These are phyloP conservation scores for Pythium aristosporum DNA, from an alignment of 352 stramenopile species.

Conservation along the genomic window DNA sequence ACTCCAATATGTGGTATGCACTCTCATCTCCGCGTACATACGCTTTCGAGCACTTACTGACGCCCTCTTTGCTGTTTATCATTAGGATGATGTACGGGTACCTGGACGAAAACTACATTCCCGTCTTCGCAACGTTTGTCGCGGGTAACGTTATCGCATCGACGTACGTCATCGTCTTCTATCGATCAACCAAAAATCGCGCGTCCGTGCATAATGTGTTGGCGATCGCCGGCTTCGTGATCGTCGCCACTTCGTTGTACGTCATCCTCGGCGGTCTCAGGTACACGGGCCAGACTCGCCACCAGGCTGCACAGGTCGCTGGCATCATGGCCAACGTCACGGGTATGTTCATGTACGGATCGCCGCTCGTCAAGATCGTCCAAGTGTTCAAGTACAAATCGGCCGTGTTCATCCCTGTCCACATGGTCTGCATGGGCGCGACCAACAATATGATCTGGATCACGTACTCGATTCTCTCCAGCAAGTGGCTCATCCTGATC, in stretches of 20 bases:
- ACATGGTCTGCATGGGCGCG: constrained; percentile 40
- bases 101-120: constrained; percentile 45
- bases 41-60: not conserved
- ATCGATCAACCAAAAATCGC: constrained; percentile 30
- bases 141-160: constrained; percentile 34
- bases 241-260: constrained; percentile 37
- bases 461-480: constrained; percentile 41
- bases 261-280: constrained; percentile 30
- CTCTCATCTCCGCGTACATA: not conserved
- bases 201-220: not conserved
- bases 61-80: constrained; percentile 1
- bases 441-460: constrained; percentile 55
- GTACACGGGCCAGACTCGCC: constrained; percentile 31
- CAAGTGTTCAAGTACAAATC: constrained; percentile 48
- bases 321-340: constrained; percentile 44
- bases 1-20: constrained; percentile 48
- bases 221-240: constrained; percentile 13
- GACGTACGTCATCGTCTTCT: constrained; percentile 54
- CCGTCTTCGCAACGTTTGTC: constrained; percentile 45
- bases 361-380: constrained; percentile 50
- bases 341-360: constrained; percentile 46
- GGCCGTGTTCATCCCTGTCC: constrained; percentile 36
- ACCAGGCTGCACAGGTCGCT: constrained; percentile 22
- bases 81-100: constrained; percentile 45
- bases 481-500: constrained; percentile 41